phyloP scores from a whole-genome alignment of 2,329 filamentous ascomycete genomes.

The Diplocarpon mali region DNA sequence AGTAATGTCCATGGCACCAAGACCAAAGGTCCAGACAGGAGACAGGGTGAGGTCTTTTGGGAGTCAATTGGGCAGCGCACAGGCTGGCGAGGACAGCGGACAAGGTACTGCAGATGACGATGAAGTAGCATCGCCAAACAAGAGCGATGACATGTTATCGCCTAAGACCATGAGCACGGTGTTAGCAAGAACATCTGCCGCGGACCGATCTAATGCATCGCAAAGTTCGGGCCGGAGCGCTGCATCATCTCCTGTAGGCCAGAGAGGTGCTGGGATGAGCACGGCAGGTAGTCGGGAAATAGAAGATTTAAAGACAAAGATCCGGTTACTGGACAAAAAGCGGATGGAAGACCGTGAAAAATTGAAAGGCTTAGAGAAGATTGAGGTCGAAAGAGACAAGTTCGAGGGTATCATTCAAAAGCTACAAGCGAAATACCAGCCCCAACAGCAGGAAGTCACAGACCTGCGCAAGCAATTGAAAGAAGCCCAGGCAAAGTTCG shows the following conservation, averaged over 20 bases:
- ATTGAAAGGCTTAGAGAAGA: constrained; percentile 63
- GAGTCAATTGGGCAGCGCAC: constrained; percentile 23
- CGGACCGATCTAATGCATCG: constrained; percentile 15
- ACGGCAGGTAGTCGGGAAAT: constrained; percentile 45
- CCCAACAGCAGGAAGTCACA: constrained; percentile 67
- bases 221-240: constrained; percentile 17
- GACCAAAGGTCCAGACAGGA: constrained; percentile 23
- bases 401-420: constrained; percentile 83
- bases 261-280: constrained; percentile 16
- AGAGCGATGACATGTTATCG: constrained; percentile 31
- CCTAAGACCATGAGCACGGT: constrained; percentile 24
- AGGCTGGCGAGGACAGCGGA: constrained; percentile 22
- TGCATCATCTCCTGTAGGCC: constrained; percentile 20
- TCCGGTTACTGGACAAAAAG: constrained; percentile 81
- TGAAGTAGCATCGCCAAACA: constrained; percentile 33
- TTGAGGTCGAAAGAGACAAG: constrained; percentile 66
- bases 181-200: constrained; percentile 19
- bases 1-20: constrained; percentile 21
- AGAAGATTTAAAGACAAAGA: constrained; percentile 79
- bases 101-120: constrained; percentile 23
- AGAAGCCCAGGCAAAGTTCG: constrained; percentile 59
- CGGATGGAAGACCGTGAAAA: constrained; percentile 76
- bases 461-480: constrained; percentile 70
- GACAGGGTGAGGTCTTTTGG: constrained; percentile 23
- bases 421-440: constrained; percentile 77